Evolutionary conservation across 1,284 basidiomycete genomes (phyloP).

Genomic region (Ganoderma resinaceum): DNA sequence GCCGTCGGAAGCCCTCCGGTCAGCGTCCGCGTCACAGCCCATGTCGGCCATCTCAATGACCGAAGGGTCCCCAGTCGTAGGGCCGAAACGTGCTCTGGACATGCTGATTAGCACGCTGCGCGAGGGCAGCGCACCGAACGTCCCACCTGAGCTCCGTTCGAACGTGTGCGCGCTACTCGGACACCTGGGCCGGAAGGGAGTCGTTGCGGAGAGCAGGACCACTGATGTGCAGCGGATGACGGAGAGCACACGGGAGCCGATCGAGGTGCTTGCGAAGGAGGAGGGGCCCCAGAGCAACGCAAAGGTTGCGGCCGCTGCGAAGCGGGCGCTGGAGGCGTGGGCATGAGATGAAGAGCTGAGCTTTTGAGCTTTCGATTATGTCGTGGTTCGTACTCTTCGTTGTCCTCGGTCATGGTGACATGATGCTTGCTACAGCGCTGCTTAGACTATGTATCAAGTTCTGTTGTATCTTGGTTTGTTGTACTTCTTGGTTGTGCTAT

Average conservation of each 20-base stretch:
- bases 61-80: slow-evolving; percentile 46
- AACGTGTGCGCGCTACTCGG: slow-evolving; percentile 77
- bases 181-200: slow-evolving; percentile 61
- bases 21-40: slow-evolving; percentile 49
- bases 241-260: slow-evolving; percentile 53
- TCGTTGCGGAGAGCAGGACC: slow-evolving; percentile 43
- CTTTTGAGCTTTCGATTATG: not conserved
- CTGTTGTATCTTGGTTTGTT: slow-evolving; percentile 8
- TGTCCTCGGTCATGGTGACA: not conserved
- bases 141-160: slow-evolving; percentile 72
- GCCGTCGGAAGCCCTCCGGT: slow-evolving; percentile 48
- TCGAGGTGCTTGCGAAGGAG: slow-evolving; percentile 47
- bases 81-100: slow-evolving; percentile 63
- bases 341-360: slow-evolving; percentile 15
- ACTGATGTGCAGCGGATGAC: slow-evolving; percentile 56
- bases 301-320: slow-evolving; percentile 35
- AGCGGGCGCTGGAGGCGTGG: slow-evolving; percentile 41
- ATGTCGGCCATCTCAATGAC: slow-evolving; percentile 45
- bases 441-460: slow-evolving; percentile 2
- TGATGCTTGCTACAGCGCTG: not conserved
- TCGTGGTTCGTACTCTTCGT: not conserved
- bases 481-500: slow-evolving; percentile 16
- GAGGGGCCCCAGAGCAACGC: slow-evolving; percentile 24
- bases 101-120: slow-evolving; percentile 65
- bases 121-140: slow-evolving; percentile 51